A percentile compares a stretch with the other conserved stretches of the same genome.
These are phyloP conservation scores for Arthroderma sp. DNA, from an alignment of 2,329 filamentous ascomycete genomes.

Conservation along the genomic window DNA sequence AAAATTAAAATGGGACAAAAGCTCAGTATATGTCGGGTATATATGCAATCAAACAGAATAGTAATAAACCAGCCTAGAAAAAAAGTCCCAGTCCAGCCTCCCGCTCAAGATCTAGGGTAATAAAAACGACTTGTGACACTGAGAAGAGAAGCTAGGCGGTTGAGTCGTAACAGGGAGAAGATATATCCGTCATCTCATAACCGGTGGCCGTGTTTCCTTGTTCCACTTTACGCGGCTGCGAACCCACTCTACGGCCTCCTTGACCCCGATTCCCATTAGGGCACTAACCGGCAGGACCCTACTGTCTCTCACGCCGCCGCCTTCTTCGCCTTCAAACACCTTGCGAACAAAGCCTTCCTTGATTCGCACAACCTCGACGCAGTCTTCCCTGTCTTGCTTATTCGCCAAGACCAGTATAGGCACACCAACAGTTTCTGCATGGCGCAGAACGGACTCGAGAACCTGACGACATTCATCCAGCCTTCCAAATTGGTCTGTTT, in stretches of 20 bases:
- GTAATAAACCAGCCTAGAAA: too few relatives aligned
- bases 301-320: slow-evolving; percentile 72
- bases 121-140: not conserved
- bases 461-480: slow-evolving; percentile 82
- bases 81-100: not conserved
- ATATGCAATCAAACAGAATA: too few relatives aligned
- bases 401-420: slow-evolving; percentile 87
- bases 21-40: too few relatives aligned
- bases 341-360: slow-evolving; percentile 93
- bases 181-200: slow-evolving; percentile 55
- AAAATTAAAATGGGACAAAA: too few relatives aligned
- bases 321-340: slow-evolving; percentile 90
- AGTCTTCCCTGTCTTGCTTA: slow-evolving; percentile 96
- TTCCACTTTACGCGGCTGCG: slow-evolving; percentile 90
- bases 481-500: slow-evolving; percentile 34
- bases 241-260: slow-evolving; percentile 95
- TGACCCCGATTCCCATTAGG: slow-evolving; percentile 67
- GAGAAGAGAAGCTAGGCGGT: not conserved
- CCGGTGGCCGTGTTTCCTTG: slow-evolving; percentile 78
- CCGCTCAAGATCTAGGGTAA: not conserved
- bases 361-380: slow-evolving; percentile 90
- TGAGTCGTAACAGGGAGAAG: not conserved
- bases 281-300: slow-evolving; percentile 84
- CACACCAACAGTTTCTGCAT: slow-evolving; percentile 79
- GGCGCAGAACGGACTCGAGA: slow-evolving; percentile 76